phyloP scores from a whole-genome alignment of 495 filamentous ascomycete genomes.

The Daldinia grandis region DNA sequence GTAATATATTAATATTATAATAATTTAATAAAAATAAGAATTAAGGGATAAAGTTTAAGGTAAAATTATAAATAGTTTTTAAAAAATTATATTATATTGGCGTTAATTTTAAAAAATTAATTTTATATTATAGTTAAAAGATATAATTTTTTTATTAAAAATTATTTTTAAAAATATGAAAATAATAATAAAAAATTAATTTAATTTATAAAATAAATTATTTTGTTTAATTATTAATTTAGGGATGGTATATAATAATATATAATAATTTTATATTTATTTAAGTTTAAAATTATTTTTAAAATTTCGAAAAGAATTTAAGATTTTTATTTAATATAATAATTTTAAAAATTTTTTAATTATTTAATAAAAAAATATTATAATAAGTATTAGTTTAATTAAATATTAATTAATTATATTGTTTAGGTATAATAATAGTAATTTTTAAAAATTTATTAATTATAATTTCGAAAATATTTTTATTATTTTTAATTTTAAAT shows the following conservation, averaged over 20 bases:
- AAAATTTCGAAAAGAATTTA: neutral
- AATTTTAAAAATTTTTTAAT: conserved; percentile 1
- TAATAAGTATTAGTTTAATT: neutral
- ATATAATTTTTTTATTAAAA: neutral
- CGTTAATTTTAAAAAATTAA: neutral
- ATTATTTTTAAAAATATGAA: neutral
- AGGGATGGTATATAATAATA: neutral
- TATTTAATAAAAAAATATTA: neutral
- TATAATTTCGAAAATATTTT: conserved; percentile 1
- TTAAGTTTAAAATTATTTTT: neutral
- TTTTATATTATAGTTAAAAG: conserved; percentile 2
- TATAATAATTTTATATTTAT: conserved; percentile 10
- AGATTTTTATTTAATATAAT: neutral
- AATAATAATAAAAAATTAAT: conserved; percentile 6
- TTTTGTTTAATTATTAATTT: conserved; percentile 6
- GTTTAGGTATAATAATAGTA: neutral
- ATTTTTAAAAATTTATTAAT: neutral
- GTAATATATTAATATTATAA: neutral
- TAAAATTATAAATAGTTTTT: conserved; percentile 11
- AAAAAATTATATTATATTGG: neutral
- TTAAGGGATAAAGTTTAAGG: neutral
- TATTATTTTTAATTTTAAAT: neutral
- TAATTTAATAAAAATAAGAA: neutral
- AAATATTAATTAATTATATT: neutral
- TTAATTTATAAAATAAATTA: conserved; percentile 5